Percentiles rank a stretch among this genome's conserved stretches.
phyloP scores from a whole-genome alignment of 306 rosid species.

The Trifolium repens region DNA sequence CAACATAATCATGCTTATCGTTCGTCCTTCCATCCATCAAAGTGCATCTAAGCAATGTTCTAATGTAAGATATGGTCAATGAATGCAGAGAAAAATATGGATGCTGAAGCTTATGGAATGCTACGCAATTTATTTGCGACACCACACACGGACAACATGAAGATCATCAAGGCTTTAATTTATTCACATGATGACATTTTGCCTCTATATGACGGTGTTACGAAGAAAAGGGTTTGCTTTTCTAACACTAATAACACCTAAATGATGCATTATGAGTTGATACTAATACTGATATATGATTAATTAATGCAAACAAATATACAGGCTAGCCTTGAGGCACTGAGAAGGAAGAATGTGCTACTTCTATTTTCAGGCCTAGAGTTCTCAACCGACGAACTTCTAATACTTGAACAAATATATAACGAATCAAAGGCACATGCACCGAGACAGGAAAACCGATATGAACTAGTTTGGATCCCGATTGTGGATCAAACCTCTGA shows the following conservation, averaged over 20 bases:
- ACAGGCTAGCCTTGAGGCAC: conserved; percentile 64
- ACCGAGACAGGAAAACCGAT: conserved; percentile 46
- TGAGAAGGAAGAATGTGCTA: conserved; percentile 69
- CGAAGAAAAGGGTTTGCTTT: conserved; percentile 60
- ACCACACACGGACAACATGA: conserved; percentile 64
- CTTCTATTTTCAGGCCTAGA: conserved; percentile 64
- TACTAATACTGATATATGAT: neutral
- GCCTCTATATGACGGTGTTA: conserved; percentile 62
- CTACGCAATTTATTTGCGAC: conserved; percentile 47
- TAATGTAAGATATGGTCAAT: conserved; percentile 14
- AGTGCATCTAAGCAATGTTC: neutral
- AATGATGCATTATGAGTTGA: neutral
- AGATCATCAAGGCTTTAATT: conserved; percentile 62
- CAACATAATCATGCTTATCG: neutral
- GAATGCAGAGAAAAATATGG: conserved; percentile 55
- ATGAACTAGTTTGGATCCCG: conserved; percentile 71
- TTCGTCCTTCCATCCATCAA: neutral
- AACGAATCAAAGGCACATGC: conserved; percentile 58
- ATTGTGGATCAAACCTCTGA: conserved; percentile 48
- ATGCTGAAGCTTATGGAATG: conserved; percentile 53
- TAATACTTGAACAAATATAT: conserved; percentile 67
- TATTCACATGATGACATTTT: conserved; percentile 56
- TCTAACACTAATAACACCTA: conserved; percentile 6
- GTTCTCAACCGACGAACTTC: conserved; percentile 59
- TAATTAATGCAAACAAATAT: conserved; percentile 36